These are phyloP conservation scores for Leccinum truebloodii DNA, from an alignment of 768 basidiomycete genomes.

Conservation along the genomic window DNA sequence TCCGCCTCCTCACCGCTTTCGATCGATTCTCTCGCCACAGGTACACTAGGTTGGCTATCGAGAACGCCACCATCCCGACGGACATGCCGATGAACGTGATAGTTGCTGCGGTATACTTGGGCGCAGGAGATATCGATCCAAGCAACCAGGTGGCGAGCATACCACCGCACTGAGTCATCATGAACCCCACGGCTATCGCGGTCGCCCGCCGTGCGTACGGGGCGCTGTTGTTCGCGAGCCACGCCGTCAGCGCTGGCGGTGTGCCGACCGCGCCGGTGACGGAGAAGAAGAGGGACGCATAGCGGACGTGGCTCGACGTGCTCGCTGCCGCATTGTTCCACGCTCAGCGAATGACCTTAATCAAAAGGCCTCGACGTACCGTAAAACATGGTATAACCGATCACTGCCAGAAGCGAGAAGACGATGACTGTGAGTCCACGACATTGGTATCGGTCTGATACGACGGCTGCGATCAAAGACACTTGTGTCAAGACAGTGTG, in stretches of 20 bases:
- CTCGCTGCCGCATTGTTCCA: neutral
- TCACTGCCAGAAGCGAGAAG: slow-evolving; percentile 42
- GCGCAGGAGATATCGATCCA: neutral
- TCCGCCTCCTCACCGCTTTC: neutral
- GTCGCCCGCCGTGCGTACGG: neutral
- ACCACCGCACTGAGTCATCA: neutral
- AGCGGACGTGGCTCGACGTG: neutral
- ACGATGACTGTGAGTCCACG: slow-evolving; percentile 51
- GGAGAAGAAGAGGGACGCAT: neutral
- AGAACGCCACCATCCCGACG: neutral
- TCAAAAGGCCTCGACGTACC: slow-evolving; percentile 33
- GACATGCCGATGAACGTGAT: neutral
- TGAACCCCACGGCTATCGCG: neutral
- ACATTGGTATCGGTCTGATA: slow-evolving; percentile 55
- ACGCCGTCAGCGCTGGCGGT: neutral
- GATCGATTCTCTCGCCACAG: neutral
- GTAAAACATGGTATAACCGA: slow-evolving; percentile 57
- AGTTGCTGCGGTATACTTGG: neutral
- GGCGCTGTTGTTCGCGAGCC: neutral
- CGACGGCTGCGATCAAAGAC: slow-evolving; percentile 39
- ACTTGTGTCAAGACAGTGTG: slow-evolving; percentile 25
- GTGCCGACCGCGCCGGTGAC: neutral
- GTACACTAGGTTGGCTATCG: neutral
- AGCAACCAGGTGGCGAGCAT: neutral
- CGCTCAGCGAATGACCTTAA: neutral